These are phyloP conservation scores for Trichoderma breve DNA, from an alignment of 2,329 filamentous ascomycete species.

Conservation along the genomic window DNA sequence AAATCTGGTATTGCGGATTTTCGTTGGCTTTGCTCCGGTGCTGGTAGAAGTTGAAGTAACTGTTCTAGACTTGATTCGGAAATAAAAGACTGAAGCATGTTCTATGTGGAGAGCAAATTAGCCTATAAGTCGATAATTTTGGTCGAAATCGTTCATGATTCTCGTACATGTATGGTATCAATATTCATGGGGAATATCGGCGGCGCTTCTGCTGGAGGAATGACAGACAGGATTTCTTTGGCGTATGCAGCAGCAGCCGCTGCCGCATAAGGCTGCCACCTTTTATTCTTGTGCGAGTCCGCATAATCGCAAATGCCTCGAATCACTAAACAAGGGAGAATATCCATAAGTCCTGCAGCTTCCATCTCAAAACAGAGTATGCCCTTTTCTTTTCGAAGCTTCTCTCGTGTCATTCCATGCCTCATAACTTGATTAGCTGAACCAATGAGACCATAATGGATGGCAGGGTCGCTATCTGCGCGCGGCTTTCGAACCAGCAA, in stretches of 20 bases:
- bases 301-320: slow-evolving; percentile 40
- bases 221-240: slow-evolving; percentile 5
- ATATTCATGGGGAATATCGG: rapidly evolving
- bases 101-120: not conserved
- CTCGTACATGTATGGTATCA: not conserved
- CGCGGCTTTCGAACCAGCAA: not conserved
- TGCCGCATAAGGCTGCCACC: slow-evolving; percentile 38
- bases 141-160: too few species aligned
- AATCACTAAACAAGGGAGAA: slow-evolving; percentile 32
- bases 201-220: not conserved
- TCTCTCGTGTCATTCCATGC: slow-evolving; percentile 18
- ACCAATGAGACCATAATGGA: slow-evolving; percentile 28
- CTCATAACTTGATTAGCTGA: slow-evolving; percentile 28
- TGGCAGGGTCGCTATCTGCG: not conserved
- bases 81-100: not conserved
- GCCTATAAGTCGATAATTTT: too few species aligned
- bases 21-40: not conserved
- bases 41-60: not conserved
- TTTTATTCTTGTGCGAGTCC: slow-evolving; percentile 39
- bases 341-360: slow-evolving; percentile 24
- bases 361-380: slow-evolving; percentile 30
- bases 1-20: not conserved
- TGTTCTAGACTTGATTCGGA: not conserved
- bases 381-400: not conserved
- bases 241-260: slow-evolving; percentile 32